A percentile compares a stretch with the other conserved stretches of the same genome.
Evolutionary conservation across 495 filamentous ascomycete species (phyloP).

Genomic region (Penicillium flavigenum): DNA sequence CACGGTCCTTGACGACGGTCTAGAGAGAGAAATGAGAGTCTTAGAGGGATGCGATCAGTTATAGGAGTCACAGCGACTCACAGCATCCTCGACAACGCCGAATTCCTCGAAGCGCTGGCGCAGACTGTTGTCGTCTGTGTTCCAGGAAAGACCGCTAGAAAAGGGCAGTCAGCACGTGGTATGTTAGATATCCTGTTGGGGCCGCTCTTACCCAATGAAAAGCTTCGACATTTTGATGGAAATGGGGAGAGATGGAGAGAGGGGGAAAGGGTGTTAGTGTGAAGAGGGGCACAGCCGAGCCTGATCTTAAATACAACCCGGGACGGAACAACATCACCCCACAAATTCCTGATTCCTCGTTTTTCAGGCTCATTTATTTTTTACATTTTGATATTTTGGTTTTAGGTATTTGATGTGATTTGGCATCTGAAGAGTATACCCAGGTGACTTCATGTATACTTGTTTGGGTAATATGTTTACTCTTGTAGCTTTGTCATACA

Average conservation of each 20-base stretch:
- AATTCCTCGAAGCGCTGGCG: conserved; percentile 14
- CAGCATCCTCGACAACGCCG: conserved; percentile 12
- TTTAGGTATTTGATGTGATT: not conserved
- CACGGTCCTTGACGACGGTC: conserved; percentile 97
- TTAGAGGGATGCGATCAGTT: not conserved
- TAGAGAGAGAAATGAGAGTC: conserved; percentile 35
- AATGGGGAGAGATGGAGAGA: not conserved
- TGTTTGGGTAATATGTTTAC: not conserved
- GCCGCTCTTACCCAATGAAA: conserved; percentile 12
- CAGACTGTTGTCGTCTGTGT: conserved; percentile 10
- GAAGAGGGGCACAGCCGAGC: conserved; percentile 16
- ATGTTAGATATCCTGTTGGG: not conserved
- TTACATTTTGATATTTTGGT: not conserved
- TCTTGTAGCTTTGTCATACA: not conserved
- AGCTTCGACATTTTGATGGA: conserved; percentile 16
- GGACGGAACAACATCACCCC: conserved; percentile 14
- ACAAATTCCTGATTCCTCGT: conserved; percentile 8
- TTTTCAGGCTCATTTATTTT: conserved; percentile 11
- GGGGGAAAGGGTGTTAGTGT: conserved; percentile 4
- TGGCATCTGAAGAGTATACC: too few species aligned
- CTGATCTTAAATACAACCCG: conserved; percentile 15
- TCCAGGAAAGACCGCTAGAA: conserved; percentile 13
- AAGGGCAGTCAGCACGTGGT: not conserved
- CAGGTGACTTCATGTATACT: not conserved
- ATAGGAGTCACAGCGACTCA: not conserved